Evolutionary conservation across 2,329 filamentous ascomycete species (phyloP).

Genomic region (Tolypocladium tundrense): DNA sequence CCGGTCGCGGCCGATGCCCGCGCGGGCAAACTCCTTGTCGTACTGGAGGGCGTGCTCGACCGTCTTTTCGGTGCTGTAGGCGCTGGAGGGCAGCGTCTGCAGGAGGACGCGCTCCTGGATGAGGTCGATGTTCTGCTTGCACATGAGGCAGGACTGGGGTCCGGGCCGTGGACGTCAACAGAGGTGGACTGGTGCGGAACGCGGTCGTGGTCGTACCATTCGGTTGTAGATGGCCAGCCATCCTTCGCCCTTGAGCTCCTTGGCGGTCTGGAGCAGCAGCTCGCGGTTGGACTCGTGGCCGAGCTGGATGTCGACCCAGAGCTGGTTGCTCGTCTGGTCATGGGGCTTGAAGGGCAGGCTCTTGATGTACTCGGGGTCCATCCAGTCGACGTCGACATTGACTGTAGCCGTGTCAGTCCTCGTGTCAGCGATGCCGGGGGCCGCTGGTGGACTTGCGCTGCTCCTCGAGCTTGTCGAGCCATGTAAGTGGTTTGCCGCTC

Average conservation of each 20-base stretch:
- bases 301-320: constrained; percentile 36
- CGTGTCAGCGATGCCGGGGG: background rate
- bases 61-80: constrained; percentile 32
- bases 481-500: constrained; percentile 22
- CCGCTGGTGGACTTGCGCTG: constrained; percentile 18
- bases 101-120: constrained; percentile 38
- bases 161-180: background rate
- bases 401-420: constrained; percentile 19
- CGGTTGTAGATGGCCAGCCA: constrained; percentile 39
- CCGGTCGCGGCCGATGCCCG: constrained; percentile 32
- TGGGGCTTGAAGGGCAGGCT: constrained; percentile 32
- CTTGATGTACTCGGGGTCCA: constrained; percentile 37
- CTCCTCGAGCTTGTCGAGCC: constrained; percentile 33
- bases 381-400: constrained; percentile 41
- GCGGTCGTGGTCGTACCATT: constrained; percentile 16
- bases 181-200: background rate
- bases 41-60: constrained; percentile 35
- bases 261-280: constrained; percentile 27
- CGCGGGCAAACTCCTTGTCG: constrained; percentile 32
- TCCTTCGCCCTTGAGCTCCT: constrained; percentile 31
- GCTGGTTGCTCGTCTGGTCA: constrained; percentile 40
- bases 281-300: constrained; percentile 30
- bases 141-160: constrained; percentile 31
- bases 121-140: constrained; percentile 33
- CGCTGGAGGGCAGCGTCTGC: constrained; percentile 34